Conservation (phyloP, 2,329 filamentous ascomycete genomes). For the Coleophoma eucalyptorum region DNA sequence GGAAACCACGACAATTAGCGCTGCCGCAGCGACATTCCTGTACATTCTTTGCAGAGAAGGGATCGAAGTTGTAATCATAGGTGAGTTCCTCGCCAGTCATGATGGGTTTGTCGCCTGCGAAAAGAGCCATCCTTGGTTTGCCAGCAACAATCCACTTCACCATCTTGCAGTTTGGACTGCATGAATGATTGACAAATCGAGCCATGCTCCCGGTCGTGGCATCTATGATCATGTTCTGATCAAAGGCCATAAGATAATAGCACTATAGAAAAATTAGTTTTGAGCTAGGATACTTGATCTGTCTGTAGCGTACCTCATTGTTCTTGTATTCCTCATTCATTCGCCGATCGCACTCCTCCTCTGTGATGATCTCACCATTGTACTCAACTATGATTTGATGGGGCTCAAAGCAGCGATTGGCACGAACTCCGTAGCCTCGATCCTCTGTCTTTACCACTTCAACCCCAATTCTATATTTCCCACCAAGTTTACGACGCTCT, state of each 20-base stretch:
- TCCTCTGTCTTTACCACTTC: conserved; percentile 90
- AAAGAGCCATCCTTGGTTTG: conserved; percentile 93
- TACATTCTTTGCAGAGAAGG: conserved; percentile 65
- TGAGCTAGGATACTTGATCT: conserved; percentile 7
- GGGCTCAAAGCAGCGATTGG: conserved; percentile 80
- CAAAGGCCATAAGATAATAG: conserved; percentile 98
- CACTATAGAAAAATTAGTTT: conserved; percentile 50
- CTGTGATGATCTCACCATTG: conserved; percentile 94
- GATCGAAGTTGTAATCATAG: conserved; percentile 81
- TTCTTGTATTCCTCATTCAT: conserved; percentile 94
- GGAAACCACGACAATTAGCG: conserved; percentile 59
- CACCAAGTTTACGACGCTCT: conserved; percentile 70
- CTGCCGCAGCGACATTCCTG: conserved; percentile 63
- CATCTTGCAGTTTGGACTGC: conserved; percentile 95
- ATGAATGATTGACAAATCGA: conserved; percentile 97
- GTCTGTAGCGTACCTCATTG: conserved; percentile 65
- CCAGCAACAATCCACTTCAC: conserved; percentile 95
- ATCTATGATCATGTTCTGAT: conserved; percentile 98
- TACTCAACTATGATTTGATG: conserved; percentile 99
- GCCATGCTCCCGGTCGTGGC: conserved; percentile 94
- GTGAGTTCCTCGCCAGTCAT: conserved; percentile 95
- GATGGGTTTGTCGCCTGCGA: conserved; percentile 85
- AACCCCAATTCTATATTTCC: conserved; percentile 87
- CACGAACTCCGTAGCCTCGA: conserved; percentile 86
- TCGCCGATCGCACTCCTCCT: conserved; percentile 85